Evolutionary conservation across 2,329 filamentous ascomycete genomes (phyloP).

Genomic region (Aspergillus nomiae): DNA sequence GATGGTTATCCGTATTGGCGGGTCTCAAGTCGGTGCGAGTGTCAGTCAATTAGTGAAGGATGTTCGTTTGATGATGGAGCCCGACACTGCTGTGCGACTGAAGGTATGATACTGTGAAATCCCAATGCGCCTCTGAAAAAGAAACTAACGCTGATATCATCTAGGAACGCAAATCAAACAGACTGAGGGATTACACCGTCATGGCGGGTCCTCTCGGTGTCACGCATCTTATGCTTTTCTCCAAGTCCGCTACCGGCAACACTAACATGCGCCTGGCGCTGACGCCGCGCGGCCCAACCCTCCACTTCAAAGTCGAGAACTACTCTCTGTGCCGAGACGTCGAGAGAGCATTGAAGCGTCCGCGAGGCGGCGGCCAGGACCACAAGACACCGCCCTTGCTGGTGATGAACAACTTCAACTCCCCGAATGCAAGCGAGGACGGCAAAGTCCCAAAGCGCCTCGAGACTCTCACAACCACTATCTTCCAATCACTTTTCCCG

Average conservation of each 20-base stretch:
- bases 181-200: constrained; percentile 85
- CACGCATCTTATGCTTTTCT: constrained; percentile 90
- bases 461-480: constrained; percentile 85
- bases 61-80: constrained; percentile 92
- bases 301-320: constrained; percentile 91
- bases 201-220: constrained; percentile 96
- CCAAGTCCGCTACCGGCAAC: constrained; percentile 83
- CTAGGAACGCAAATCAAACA: constrained; percentile 80
- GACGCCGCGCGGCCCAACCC: constrained; percentile 85
- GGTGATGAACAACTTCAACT: constrained; percentile 97
- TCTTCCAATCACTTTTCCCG: constrained; percentile 95
- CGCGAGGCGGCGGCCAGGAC: constrained; percentile 79
- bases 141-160: not conserved
- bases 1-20: constrained; percentile 97
- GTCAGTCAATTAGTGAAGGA: constrained; percentile 90
- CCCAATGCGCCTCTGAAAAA: not conserved
- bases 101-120: constrained; percentile 53
- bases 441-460: constrained; percentile 85
- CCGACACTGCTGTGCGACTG: constrained; percentile 83
- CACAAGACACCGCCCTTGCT: constrained; percentile 83
- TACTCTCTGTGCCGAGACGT: constrained; percentile 95
- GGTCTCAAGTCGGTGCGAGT: constrained; percentile 87
- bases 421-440: constrained; percentile 58
- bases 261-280: constrained; percentile 87
- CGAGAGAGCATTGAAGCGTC: constrained; percentile 77